phyloP scores from a whole-genome alignment of 495 filamentous ascomycete species.

The Neurospora sp. region DNA sequence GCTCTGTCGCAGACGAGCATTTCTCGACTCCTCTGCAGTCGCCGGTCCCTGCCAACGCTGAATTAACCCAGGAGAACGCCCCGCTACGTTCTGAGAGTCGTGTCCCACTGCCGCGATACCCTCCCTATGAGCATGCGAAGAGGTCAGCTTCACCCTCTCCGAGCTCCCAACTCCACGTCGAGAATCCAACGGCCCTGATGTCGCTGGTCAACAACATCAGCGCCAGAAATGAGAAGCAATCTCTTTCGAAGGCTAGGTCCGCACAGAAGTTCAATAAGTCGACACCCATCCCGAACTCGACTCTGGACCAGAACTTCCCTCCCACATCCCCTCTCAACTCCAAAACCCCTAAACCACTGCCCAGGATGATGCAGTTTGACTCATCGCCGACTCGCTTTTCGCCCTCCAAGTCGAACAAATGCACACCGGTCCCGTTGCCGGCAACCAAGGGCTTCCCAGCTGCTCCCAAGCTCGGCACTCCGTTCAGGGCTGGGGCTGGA shows the following conservation, averaged over 20 bases:
- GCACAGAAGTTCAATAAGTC: not conserved
- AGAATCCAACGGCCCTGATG: not conserved
- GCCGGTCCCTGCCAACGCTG: not conserved
- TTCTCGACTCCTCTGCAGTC: not conserved
- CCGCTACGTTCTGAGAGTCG: not conserved
- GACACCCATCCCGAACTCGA: not conserved
- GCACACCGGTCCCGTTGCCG: not conserved
- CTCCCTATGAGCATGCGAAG: not conserved
- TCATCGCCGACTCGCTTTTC: not conserved
- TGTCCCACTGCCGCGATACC: not conserved
- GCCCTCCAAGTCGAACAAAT: not conserved
- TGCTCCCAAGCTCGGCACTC: not conserved
- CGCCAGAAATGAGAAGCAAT: not conserved
- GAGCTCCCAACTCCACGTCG: not conserved
- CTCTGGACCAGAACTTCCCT: not conserved
- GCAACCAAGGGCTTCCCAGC: not conserved
- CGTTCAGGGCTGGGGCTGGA: not conserved
- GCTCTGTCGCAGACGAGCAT: not conserved
- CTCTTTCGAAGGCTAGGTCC: not conserved
- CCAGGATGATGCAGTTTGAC: not conserved
- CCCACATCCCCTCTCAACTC: not conserved
- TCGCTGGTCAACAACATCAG: not conserved
- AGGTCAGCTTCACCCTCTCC: not conserved
- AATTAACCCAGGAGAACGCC: not conserved
- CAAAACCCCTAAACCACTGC: not conserved